phyloP scores from a whole-genome alignment of 257 asterid genomes.

The Cinchona pubescens region DNA sequence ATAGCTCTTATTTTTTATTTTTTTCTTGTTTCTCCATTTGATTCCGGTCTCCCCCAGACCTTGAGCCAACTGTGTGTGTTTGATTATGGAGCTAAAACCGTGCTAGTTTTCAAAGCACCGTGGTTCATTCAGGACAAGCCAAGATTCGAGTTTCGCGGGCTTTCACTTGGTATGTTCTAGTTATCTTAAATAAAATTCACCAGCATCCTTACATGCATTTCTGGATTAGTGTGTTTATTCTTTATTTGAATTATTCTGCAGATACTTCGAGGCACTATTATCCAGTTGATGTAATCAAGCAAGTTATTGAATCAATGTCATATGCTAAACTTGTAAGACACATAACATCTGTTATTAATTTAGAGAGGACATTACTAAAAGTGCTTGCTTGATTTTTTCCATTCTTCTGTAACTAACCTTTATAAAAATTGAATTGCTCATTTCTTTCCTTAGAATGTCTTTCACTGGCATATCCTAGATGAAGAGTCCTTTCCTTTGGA shows the following conservation, averaged over 20 bases:
- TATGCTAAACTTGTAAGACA: slow-evolving; percentile 92
- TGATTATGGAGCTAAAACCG: slow-evolving; percentile 71
- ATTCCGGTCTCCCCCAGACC: slow-evolving; percentile 50
- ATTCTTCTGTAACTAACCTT: slow-evolving; percentile 4
- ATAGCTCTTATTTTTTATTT: too few species aligned
- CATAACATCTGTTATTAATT: slow-evolving; percentile 4
- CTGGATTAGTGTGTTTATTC: slow-evolving; percentile 6
- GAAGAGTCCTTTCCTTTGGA: slow-evolving; percentile 97
- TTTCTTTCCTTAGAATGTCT: slow-evolving; percentile 81
- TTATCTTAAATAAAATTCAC: slow-evolving; percentile 1
- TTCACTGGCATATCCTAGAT: slow-evolving; percentile 96
- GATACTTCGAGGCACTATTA: slow-evolving; percentile 92
- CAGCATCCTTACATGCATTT: background rate
- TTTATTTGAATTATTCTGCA: slow-evolving; percentile 32
- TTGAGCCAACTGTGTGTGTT: slow-evolving; percentile 77
- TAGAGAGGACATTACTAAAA: background rate
- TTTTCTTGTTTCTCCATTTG: slow-evolving; percentile 21
- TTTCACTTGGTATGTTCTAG: slow-evolving; percentile 55
- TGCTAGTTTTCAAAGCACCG: slow-evolving; percentile 67
- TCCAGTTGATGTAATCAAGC: slow-evolving; percentile 77
- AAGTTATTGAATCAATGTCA: slow-evolving; percentile 87
- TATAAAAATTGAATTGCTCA: slow-evolving; percentile 21
- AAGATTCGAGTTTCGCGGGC: slow-evolving; percentile 79
- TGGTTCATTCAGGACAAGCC: slow-evolving; percentile 93
- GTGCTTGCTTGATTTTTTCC: background rate